Base-by-base conservation (phyloP, 176 grass and related monocot genomes). In the Avena eriantha region DNA sequence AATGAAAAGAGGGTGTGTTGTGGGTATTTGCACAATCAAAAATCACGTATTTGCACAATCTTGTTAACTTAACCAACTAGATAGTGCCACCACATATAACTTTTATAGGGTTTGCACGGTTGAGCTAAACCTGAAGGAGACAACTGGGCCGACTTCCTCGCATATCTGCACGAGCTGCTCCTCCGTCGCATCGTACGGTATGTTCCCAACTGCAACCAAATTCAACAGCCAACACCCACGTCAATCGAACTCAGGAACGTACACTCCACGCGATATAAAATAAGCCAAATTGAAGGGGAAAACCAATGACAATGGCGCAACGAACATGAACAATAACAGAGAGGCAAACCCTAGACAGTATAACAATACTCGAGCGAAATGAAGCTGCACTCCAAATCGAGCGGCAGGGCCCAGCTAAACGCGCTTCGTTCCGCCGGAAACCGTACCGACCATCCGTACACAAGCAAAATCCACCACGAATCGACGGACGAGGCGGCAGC, bases 131-230 rank as follows among this genome's bases (percentile, higher is more conserved):
- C 97, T 99, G 90, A 98, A 98, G 23, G 97, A 98, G 64, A 96
- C 94, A 41, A 98, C 94, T 0, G 97, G 97, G 9, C 97, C 94
- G 34, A 98, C 89, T 56, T 96, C 94, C 74, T 99, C 97, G 15
- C 97, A 99, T 71, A 99, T 96, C 92, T 99, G 92, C 48, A 94
- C 88, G 7, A 99, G 89, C 76, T 96, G 92, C 71, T 99, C 94
- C 87, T 99, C 97, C 69, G 97, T 96, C 10, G 94, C 97, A 83
- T 96, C 94, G 8, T 96, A 96, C 0, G 97, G 94, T 73, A 99
- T 99, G 76, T 99, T 99, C 56, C 97, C 97, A 46, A 99, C 97
- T 99, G 97, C 75, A 69, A 90, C 46, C 46, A 67, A 54, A 74
- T 83, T 69, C 16, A 83, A 77, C 22, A 78, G 66, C 8, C 21